Base-by-base conservation (phyloP, 1,139 yeast genomes). In the Yamadazyma sp. region DNA sequence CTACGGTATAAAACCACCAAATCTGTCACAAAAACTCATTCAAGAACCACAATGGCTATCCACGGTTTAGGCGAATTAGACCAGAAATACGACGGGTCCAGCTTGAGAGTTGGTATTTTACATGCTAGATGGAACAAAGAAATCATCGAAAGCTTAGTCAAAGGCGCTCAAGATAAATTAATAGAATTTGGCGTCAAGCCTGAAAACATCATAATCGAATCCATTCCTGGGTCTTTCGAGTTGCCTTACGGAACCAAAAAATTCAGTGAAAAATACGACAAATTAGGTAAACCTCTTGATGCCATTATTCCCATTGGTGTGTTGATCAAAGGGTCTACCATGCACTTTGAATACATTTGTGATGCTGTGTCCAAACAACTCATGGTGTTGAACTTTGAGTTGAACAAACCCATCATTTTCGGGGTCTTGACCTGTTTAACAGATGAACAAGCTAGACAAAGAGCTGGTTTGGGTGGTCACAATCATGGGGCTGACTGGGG, bases 401-500 rank as follows among this genome's bases (percentile, higher is more conserved):
- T 86, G 40, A 66, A 76, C 41, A 73, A 78, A 41, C 98, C 98
- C 4, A 86, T 92, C 31, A 86, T 92, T 47, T 92, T 89, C 57
- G 98, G 98, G 43, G 80, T 92, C 20, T 76, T 92, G 57, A 92
- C 97, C 24, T 90, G 97, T 62, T 66, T 90, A 54, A 89, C 96
- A 20, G 96, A 89, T 51, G 92, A 84, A 54, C 98, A 92, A 67
- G 98, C 98, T 14, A 76, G 83, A 52, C 82, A 83, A 24, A 81
- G 98, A 64, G 96, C 97, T 9, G 98, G 97, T n/a, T 67, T 92
- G 46, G 76, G 82, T 44, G 69, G 67, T 22, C 98, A 92, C 64
- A 92, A 92, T 69, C 98, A 92, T 58, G 98, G 98, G 46, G 88
- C 79, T 56, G 97, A 92, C 63, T 92, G 97, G 97, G 98, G 95